A percentile compares a stretch with the other conserved stretches of the same genome.
phyloP scores from a whole-genome alignment of 331 rosid genomes.

The Pyrus hybrid region DNA sequence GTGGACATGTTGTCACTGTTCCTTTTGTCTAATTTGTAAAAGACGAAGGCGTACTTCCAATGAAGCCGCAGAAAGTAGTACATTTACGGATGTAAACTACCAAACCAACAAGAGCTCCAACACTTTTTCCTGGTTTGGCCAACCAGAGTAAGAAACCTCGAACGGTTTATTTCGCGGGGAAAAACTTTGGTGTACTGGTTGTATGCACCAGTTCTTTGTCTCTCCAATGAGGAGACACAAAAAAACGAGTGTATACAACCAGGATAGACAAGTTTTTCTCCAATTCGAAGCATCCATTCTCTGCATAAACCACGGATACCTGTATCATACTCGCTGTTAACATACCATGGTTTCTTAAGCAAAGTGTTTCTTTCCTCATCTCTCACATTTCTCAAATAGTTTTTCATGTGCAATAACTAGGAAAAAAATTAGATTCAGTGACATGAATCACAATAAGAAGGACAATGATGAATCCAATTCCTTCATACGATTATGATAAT shows the following conservation, averaged over 20 bases:
- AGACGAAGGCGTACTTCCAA: conserved; percentile 7
- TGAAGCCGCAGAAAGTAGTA: neutral
- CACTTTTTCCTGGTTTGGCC: neutral
- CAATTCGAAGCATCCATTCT: neutral
- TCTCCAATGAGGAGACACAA: neutral
- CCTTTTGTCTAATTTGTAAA: conserved; percentile 1
- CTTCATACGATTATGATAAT: neutral
- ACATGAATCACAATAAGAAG: neutral
- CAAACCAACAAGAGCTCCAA: neutral
- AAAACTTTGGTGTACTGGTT: neutral
- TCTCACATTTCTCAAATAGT: neutral
- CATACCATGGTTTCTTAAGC: neutral
- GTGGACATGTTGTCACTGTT: conserved; percentile 3
- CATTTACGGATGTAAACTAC: neutral
- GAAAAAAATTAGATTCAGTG: neutral
- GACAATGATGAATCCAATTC: neutral
- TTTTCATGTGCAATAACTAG: neutral
- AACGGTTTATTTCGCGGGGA: neutral
- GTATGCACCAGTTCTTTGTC: neutral
- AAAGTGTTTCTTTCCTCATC: neutral
- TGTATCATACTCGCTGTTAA: neutral
- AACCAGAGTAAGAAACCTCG: neutral
- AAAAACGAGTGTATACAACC: neutral
- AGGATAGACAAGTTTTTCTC: neutral
- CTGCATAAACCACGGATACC: neutral